Base-by-base conservation (phyloP, 352 stramenopile species). In the Discostella stelligera region DNA sequence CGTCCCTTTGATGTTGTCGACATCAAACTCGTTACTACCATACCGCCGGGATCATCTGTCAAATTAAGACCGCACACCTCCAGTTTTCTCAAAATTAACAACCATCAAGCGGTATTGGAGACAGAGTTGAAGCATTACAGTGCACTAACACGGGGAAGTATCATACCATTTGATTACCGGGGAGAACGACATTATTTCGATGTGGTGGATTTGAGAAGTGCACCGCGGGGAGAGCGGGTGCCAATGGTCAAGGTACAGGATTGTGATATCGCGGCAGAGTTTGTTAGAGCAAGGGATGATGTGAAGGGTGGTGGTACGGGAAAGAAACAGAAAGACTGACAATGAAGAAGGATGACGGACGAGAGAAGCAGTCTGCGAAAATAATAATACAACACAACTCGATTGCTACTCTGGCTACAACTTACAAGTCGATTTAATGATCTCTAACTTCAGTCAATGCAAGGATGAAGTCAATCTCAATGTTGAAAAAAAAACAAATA, bases 81-180 rank as follows among this genome's bases (percentile, higher is more conserved):
- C 23, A 56, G 79, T 27, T 91, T 89, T 77, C 46, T 67, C 2
- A 79, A 85, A 10, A 92, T 93, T 81, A 41, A 66, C 20, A 91
- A 92, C 67, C 83, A 89, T 59, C 88, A 91, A 74, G 84, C 86
- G 16, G 88, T 93, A 0, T 71, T 93, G 61, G 88, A 93, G 56
- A 92, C 86, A 13, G 88, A 93, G 66, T 73, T 93, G 46, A 87
- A 89, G 61, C 88, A 93, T 77, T 93, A 93, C 65, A 87, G 73
- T 55, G 76, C 80, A 0, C 59, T 93, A 9, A 92, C 83, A 13
- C 79, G 79, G 44, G 88, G 88, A 32, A 88, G 70, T 20, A 89
- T 80, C 9, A 92, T 93, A 82, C 80, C 85, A 0, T 92, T 93
- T 71, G 83, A 92, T 71, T 93, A 91, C 66, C 86, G 86, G 32